Evolutionary conservation across 495 filamentous ascomycete species (phyloP), one percentile per base, ranked within the genome.

Genomic region (Penicillium macrosclerotiorum): DNA sequence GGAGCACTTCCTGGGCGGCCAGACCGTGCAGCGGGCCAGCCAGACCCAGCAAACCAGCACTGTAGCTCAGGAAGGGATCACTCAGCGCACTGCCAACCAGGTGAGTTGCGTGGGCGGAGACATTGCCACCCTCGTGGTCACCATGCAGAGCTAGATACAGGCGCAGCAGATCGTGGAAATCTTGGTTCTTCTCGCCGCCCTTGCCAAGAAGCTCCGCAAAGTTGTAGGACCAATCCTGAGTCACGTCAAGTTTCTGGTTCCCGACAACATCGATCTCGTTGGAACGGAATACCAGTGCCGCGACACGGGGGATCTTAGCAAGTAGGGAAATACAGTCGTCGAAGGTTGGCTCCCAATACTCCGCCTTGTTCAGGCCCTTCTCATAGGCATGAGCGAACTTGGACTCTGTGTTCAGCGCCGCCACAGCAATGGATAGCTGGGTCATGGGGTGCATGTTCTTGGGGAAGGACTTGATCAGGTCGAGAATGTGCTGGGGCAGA

Each of bases 321-420:
- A 98, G 82, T 34, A 98, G 79, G 32, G 84, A 84, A 62, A 98
- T 96, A 60, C 83, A 82, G 74, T 98, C 93, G 67, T 98, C 93
- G 66, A 95, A 98, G 45, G 88, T 95, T 17, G 91, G 90, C 68
- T 98, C 94, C 93, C 93, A 98, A 79, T 97, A 97, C 54, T 96
- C 88, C 32, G 86, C 85, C 76, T 97, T 98, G 69, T 81, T 82
- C 37, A 96, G 73, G 19, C 93, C 93, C 48, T 86, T 71, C 65
- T 89, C 93, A 66, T 98, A 98, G 22, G 85, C 83, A 68, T 89
- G 89, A 44, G 93, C 93, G 59, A 98, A 98, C 51, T 83, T 79
- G 51, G 88, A 94, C 41, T 87, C 87, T 68, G 95, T 86, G 69
- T 93, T 96, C 39, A 98, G 80, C 7, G 93, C 86, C 14, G 90